Evolutionary conservation across 345 rosid genomes (phyloP).

Genomic region (Zanthoxylum bungeanum): DNA sequence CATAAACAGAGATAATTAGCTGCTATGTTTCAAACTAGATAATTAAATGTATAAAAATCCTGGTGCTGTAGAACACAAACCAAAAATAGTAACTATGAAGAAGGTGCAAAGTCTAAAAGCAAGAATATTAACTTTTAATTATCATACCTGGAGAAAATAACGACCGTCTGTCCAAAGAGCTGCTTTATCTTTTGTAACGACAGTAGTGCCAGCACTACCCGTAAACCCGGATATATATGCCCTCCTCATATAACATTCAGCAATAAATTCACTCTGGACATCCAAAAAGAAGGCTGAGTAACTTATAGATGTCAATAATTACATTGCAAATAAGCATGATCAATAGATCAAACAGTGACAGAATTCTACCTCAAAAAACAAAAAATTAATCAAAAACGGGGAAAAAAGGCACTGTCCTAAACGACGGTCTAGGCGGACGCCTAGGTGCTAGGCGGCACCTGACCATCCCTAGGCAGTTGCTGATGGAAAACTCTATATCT

Average conservation of each 20-base stretch:
- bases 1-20: background rate
- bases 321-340: background rate
- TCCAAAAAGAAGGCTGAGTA: constrained; percentile 5
- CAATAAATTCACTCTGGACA: constrained; percentile 88
- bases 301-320: background rate
- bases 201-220: constrained; percentile 91
- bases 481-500: no score
- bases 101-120: background rate
- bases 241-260: constrained; percentile 90
- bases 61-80: background rate
- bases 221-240: constrained; percentile 81
- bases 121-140: background rate
- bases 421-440: no score
- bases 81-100: background rate
- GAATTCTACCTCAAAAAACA: background rate
- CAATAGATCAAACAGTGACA: background rate
- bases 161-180: constrained; percentile 98
- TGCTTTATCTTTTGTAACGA: constrained; percentile 87
- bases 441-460: no score
- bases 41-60: background rate
- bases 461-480: no score
- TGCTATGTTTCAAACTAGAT: background rate
- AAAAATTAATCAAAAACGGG: background rate
- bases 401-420: no score
- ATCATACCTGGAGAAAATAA: constrained; percentile 92